phyloP scores from a whole-genome alignment of 1,139 yeast species.

The Geotrichum reessii region DNA sequence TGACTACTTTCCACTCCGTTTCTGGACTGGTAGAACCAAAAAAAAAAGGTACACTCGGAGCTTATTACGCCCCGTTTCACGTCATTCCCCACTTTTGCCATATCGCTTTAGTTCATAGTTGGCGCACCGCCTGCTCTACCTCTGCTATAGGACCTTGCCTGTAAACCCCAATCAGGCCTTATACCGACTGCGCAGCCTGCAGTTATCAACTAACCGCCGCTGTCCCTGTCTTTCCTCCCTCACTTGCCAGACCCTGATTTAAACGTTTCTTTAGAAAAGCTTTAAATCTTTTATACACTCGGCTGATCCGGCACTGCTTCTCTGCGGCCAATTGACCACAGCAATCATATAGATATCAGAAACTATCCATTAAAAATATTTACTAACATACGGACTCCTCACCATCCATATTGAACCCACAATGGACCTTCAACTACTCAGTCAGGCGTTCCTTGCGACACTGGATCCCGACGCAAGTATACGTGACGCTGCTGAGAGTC shows the following conservation, averaged over 20 bases:
- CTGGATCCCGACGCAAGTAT: constrained; percentile 58
- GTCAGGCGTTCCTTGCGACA: constrained; percentile 59
- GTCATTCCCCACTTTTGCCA: too few relatives aligned
- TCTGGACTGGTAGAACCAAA: too few relatives aligned
- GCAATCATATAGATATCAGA: background rate
- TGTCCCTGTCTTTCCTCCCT: background rate
- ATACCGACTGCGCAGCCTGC: background rate
- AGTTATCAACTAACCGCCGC: background rate
- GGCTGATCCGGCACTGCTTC: background rate
- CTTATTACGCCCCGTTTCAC: background rate
- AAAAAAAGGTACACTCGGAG: background rate
- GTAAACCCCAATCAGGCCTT: background rate
- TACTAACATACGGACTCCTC: too few relatives aligned
- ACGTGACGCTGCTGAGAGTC: constrained; percentile 64
- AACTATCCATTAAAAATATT: background rate
- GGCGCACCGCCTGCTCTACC: too few relatives aligned
- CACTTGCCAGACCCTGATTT: background rate
- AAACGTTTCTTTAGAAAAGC: background rate
- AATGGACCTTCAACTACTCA: constrained; percentile 15
- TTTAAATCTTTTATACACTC: background rate
- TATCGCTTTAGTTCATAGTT: too few relatives aligned
- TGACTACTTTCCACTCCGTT: background rate
- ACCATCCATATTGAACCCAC: background rate
- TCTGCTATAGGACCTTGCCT: background rate
- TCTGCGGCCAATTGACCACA: background rate